phyloP scores from a whole-genome alignment of 192 early-diverging fungal species.

The Backusella psychrophila region DNA sequence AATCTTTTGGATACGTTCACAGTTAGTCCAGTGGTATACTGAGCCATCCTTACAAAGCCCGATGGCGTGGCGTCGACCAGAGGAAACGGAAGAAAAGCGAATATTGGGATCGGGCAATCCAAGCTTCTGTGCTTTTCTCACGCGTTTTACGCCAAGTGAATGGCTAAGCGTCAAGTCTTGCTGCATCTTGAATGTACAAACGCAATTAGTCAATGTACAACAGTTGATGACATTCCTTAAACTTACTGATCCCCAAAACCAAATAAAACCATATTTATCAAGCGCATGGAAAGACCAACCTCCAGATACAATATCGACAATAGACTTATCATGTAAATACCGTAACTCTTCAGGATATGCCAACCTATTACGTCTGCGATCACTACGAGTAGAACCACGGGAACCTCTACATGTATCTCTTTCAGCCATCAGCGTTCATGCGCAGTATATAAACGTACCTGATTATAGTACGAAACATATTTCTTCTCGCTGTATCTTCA shows the following conservation, averaged over 20 bases:
- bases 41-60: slow-evolving; percentile 17
- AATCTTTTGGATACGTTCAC: slow-evolving; percentile 10
- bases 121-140: not conserved
- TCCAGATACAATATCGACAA: slow-evolving; percentile 34
- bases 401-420: not conserved
- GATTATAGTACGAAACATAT: not conserved
- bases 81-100: slow-evolving; percentile 15
- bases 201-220: not conserved
- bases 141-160: not conserved
- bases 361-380: not conserved
- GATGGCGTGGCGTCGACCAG: slow-evolving; percentile 33
- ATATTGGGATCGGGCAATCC: not conserved
- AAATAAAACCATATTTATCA: slow-evolving; percentile 26
- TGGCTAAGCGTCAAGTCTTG: not conserved
- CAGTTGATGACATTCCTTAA: not conserved
- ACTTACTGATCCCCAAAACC: slow-evolving; percentile 32
- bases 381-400: not conserved
- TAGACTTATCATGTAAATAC: slow-evolving; percentile 21
- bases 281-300: slow-evolving; percentile 40
- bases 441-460: not conserved
- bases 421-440: not conserved
- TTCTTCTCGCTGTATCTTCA: not conserved
- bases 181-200: not conserved
- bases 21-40: slow-evolving; percentile 31
- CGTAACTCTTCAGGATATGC: slow-evolving; percentile 21